Conservation (phyloP, 371 early-diverging fungal species). For the Mortierella sp. region DNA sequence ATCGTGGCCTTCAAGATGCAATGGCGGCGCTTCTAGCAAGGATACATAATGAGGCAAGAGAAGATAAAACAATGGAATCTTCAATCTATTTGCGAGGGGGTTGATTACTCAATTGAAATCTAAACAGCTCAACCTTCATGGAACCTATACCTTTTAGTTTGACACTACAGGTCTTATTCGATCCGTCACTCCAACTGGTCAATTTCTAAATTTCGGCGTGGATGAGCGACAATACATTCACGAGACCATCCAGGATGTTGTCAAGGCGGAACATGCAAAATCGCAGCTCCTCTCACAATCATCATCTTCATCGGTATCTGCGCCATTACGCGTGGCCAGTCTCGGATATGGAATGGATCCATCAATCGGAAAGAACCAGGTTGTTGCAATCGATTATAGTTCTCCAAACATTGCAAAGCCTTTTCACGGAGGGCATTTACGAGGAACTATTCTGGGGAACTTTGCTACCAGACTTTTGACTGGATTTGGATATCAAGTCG, state of each 20-base stretch:
- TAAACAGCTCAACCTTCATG: neutral
- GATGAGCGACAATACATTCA: constrained; percentile 64
- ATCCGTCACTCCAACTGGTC: constrained; percentile 68
- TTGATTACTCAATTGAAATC: neutral
- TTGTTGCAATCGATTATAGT: constrained; percentile 93
- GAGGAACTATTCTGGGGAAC: constrained; percentile 98
- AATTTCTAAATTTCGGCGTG: constrained; percentile 81
- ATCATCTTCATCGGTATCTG: neutral
- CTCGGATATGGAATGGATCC: constrained; percentile 46
- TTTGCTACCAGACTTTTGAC: constrained; percentile 88
- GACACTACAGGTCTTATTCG: constrained; percentile 56
- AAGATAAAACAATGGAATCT: neutral
- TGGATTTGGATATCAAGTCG: constrained; percentile 90
- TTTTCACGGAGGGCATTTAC: constrained; percentile 99
- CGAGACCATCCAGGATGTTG: constrained; percentile 66
- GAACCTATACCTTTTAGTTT: too few species aligned
- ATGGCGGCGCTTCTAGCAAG: constrained; percentile 6
- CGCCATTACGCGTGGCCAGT: constrained; percentile 11
- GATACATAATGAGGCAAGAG: constrained; percentile 27
- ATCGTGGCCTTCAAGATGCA: constrained; percentile 5
- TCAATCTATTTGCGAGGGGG: neutral
- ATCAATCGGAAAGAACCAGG: constrained; percentile 64
- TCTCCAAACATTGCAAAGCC: constrained; percentile 99
- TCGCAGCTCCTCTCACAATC: constrained; percentile 1
- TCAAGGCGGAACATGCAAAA: constrained; percentile 27